Conservation (phyloP, 176 grass and related monocot species). For the Alopecurus myosuroides region DNA sequence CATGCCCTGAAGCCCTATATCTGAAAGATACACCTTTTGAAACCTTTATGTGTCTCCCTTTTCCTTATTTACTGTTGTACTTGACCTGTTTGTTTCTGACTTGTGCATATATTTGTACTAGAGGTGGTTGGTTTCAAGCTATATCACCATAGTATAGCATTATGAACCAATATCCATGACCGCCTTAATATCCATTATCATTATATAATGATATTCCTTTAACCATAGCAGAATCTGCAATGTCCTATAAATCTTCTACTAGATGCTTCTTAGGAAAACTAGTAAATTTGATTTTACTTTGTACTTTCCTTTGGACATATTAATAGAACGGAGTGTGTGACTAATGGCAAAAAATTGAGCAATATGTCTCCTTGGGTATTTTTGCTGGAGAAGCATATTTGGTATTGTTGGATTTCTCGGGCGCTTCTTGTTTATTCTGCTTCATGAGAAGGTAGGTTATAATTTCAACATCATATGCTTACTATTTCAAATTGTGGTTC, state of each 20-base stretch:
- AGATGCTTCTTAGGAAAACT: conserved; percentile 16
- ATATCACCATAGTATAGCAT: not conserved
- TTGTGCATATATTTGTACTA: not conserved
- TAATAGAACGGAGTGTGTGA: conserved; percentile 46
- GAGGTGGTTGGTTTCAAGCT: not conserved
- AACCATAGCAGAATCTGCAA: not conserved
- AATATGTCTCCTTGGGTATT: conserved; percentile 33
- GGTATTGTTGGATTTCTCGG: conserved; percentile 8
- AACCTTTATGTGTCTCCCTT: not conserved
- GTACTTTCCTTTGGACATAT: conserved; percentile 39
- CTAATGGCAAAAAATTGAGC: conserved; percentile 38
- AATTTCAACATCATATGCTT: not conserved
- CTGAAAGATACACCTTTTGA: not conserved
- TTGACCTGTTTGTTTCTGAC: not conserved
- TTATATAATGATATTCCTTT: not conserved
- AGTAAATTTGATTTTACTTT: conserved; percentile 27
- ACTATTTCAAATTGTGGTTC: not conserved
- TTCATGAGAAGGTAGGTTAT: conserved; percentile 30
- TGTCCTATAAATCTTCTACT: not conserved
- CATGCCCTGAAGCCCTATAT: not conserved
- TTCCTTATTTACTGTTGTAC: not conserved
- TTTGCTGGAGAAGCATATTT: conserved; percentile 52
- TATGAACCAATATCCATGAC: not conserved
- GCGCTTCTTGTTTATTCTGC: conserved; percentile 20
- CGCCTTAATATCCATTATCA: not conserved